These are phyloP conservation scores for Ogataea corticis DNA, from an alignment of 805 yeast genomes.

Conservation along the genomic window DNA sequence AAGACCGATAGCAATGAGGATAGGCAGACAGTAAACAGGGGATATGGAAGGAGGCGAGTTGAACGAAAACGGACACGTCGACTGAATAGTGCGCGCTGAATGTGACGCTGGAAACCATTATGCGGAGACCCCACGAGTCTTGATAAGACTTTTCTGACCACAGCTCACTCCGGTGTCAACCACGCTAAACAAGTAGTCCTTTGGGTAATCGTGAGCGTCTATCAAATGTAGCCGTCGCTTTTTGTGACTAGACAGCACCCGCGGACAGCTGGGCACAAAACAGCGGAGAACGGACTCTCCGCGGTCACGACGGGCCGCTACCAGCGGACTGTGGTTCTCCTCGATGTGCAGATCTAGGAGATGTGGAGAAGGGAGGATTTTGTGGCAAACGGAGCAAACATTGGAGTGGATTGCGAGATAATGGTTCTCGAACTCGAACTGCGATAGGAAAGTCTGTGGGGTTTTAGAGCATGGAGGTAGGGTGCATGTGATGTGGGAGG, in stretches of 20 bases:
- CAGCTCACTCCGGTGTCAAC: constrained; percentile 29
- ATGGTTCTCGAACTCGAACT: constrained; percentile 25
- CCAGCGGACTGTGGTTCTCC: constrained; percentile 55
- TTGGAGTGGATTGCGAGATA: constrained; percentile 28
- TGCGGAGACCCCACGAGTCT: no score
- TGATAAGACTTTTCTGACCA: constrained; percentile 25
- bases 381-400: constrained; percentile 40
- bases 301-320: constrained; percentile 34
- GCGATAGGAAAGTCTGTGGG: constrained; percentile 6
- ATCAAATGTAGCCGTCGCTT: constrained; percentile 50
- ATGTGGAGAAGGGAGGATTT: constrained; percentile 43
- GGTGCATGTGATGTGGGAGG: constrained; percentile 2
- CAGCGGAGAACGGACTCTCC: constrained; percentile 46
- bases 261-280: constrained; percentile 42
- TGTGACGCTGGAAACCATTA: no score
- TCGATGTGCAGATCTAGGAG: constrained; percentile 49
- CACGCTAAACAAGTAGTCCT: constrained; percentile 31
- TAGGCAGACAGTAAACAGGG: no score
- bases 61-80: no score
- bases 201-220: constrained; percentile 51
- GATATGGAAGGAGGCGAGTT: no score
- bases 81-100: no score
- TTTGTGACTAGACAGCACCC: constrained; percentile 38
- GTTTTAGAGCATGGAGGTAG: constrained; percentile 1
- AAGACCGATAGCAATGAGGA: no score